phyloP scores from a whole-genome alignment of 164 flowering plant genomes.

The Vitis labrusca region DNA sequence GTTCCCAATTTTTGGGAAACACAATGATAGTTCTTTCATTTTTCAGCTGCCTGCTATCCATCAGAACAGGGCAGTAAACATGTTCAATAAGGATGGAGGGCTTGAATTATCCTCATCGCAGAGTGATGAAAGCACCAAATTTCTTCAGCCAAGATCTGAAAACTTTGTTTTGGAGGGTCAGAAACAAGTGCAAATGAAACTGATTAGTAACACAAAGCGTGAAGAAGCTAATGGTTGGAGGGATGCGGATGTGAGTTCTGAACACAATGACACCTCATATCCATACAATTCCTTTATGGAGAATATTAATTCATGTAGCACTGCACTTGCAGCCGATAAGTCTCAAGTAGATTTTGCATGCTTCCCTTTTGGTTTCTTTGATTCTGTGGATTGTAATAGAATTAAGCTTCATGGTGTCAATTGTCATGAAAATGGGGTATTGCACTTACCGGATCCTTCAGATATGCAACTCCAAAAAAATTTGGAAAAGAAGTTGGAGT shows the following conservation, averaged over 20 bases:
- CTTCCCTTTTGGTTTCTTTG: slow-evolving; percentile 17
- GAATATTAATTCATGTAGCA: slow-evolving; percentile 16
- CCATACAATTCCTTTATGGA: slow-evolving; percentile 13
- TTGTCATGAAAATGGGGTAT: slow-evolving; percentile 19
- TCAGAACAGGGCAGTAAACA: slow-evolving; percentile 24
- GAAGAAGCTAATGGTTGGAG: slow-evolving; percentile 21
- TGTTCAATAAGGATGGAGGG: slow-evolving; percentile 22
- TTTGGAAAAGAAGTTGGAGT: slow-evolving; percentile 21
- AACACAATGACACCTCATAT: slow-evolving; percentile 11
- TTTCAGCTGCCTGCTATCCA: slow-evolving; percentile 18
- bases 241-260: slow-evolving; percentile 15
- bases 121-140: slow-evolving; percentile 21
- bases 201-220: slow-evolving; percentile 12
- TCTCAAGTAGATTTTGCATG: slow-evolving; percentile 16
- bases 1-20: slow-evolving; percentile 18
- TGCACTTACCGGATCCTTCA: slow-evolving; percentile 20
- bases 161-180: slow-evolving; percentile 16
- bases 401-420: slow-evolving; percentile 14
- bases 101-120: slow-evolving; percentile 10
- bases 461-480: slow-evolving; percentile 23
- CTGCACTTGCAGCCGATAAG: slow-evolving; percentile 20
- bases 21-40: slow-evolving; percentile 9
- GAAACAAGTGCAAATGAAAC: slow-evolving; percentile 21
- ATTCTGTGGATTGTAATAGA: slow-evolving; percentile 17
- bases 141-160: slow-evolving; percentile 24